Evolutionary conservation across 202 grass and related monocot genomes (phyloP).

Genomic region (Schoenoplectus tabernaemontani): DNA sequence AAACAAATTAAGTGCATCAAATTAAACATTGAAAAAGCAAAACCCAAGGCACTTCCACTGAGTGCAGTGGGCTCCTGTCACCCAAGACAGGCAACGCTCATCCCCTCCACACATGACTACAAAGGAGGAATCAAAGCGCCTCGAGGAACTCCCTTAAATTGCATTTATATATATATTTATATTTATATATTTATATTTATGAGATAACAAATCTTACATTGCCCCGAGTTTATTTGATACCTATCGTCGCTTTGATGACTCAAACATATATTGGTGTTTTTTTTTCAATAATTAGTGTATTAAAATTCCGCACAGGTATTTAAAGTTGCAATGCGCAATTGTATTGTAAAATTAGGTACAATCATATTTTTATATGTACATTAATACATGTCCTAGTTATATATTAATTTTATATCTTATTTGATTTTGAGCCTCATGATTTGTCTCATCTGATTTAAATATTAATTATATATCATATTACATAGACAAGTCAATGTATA

Average conservation of each 20-base stretch:
- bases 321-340: neutral
- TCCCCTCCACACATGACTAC: constrained; percentile 59
- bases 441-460: neutral
- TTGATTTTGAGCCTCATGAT: no score
- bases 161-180: no score
- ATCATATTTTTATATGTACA: no score
- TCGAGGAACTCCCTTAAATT: constrained; percentile 12
- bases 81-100: constrained; percentile 54
- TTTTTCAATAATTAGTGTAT: neutral
- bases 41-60: constrained; percentile 62
- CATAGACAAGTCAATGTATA: neutral
- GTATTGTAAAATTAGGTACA: no score
- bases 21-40: constrained; percentile 42
- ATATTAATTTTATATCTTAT: no score
- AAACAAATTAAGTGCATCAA: constrained; percentile 24
- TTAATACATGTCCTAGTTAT: no score
- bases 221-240: neutral
- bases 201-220: neutral
- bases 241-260: neutral
- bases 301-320: neutral
- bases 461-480: neutral
- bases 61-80: constrained; percentile 65
- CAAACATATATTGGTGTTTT: neutral
- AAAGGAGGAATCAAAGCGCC: constrained; percentile 75
- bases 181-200: no score